Conservation (phyloP, 768 basidiomycete genomes). For the Neoboletus magnificus region DNA sequence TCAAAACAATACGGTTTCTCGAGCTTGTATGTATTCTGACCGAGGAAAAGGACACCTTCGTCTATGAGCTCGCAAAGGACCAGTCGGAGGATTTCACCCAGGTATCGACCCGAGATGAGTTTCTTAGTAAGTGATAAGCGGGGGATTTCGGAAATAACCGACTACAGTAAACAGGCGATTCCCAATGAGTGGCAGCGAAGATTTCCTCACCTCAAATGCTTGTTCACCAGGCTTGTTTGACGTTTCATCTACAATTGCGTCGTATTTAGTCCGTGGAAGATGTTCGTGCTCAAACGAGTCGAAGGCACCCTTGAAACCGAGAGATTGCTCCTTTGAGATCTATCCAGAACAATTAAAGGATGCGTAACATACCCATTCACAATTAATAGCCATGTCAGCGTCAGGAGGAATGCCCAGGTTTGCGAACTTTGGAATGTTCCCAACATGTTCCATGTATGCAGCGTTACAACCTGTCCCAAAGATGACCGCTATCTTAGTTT, state of each 20-base stretch:
- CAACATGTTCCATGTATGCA: constrained; percentile 92
- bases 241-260: constrained; percentile 83
- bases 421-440: constrained; percentile 81
- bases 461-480: constrained; percentile 99
- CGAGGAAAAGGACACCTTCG: constrained; percentile 94
- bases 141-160: neutral
- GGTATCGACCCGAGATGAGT: constrained; percentile 93
- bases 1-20: constrained; percentile 92
- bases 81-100: constrained; percentile 95
- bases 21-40: constrained; percentile 98
- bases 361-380: constrained; percentile 76
- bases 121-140: constrained; percentile 46
- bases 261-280: constrained; percentile 93
- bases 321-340: neutral
- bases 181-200: neutral
- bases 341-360: neutral
- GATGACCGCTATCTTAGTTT: constrained; percentile 91
- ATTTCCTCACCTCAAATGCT: constrained; percentile 71
- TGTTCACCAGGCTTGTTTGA: constrained; percentile 98
- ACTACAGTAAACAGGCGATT: neutral
- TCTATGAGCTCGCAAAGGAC: constrained; percentile 95
- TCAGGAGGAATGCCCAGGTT: constrained; percentile 62
- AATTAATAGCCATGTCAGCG: constrained; percentile 90
- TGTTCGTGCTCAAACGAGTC: constrained; percentile 95
- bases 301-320: constrained; percentile 74